Evolutionary conservation across 352 stramenopile species (phyloP), one percentile per base, ranked within the genome.

Genomic region (Aphanomyces stellatus): DNA sequence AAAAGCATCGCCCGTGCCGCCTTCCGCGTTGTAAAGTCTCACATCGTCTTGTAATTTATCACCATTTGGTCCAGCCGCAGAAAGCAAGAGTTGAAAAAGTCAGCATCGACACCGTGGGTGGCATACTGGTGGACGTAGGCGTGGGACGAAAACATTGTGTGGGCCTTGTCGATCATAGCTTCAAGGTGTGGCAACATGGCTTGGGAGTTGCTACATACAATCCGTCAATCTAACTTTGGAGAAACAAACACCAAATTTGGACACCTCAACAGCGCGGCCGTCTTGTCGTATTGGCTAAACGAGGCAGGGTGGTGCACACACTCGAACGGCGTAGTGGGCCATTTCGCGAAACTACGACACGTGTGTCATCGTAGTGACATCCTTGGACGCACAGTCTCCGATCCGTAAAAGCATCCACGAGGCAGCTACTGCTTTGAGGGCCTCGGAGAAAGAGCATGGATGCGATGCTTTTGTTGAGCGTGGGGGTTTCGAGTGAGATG

Each of bases 201-300:
- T 43, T 86, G 85, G 8, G 82, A 89, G 68, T 91, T 91, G 62
- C 82, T 91, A 66, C 10, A n/a, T n/a, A n/a, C n/a, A n/a, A n/a
- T n/a, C n/a, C n/a, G n/a, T n/a, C n/a, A n/a, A n/a, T n/a, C n/a
- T n/a, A n/a, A n/a, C n/a, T n/a, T n/a, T n/a, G n/a, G n/a, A 49
- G 8, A 57, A 33, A 19, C 30, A 43, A 40, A n/a, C 15, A 53
- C 51, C 1, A 69, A 59, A n/a, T 49, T 70, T 5, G 30, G 51
- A n/a, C 73, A 85, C 76, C 75, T 83, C 51, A 85, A 72, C 22
- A 86, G 48, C 25, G 76, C 79, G 22, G 80, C 80, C 11, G 73
- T 82, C 72, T 91, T 91, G 74, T 91, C 80, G 72, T 89, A 88
- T 11, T 66, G 51, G 31, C 77, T 85, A 55, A 89, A 89, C 25